A percentile compares a stretch with the other conserved stretches of the same genome.
These are phyloP conservation scores for Pythium brassicae DNA, from an alignment of 352 stramenopile genomes.

Conservation along the genomic window DNA sequence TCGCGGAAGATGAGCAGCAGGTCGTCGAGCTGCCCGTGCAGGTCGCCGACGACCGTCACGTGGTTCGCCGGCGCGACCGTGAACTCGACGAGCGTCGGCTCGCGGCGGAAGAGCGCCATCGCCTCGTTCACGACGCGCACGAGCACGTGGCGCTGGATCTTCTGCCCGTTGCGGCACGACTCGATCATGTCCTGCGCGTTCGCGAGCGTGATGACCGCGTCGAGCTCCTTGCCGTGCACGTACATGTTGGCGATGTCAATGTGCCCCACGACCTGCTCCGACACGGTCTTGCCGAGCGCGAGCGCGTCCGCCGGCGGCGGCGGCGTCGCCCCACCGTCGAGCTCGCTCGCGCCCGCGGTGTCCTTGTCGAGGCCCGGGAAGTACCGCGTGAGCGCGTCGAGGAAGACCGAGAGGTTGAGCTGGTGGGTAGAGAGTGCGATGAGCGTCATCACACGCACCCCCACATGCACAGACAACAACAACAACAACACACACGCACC, in stretches of 20 bases:
- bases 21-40: slow-evolving; percentile 85
- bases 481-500: slow-evolving; percentile 24
- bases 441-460: too few relatives aligned
- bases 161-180: slow-evolving; percentile 71
- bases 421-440: slow-evolving; percentile 8
- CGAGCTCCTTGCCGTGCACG: slow-evolving; percentile 50
- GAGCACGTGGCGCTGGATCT: slow-evolving; percentile 73
- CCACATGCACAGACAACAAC: too few relatives aligned
- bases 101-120: slow-evolving; percentile 40
- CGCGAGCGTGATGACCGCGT: slow-evolving; percentile 58
- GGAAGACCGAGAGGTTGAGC: slow-evolving; percentile 77
- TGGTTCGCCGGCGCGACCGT: slow-evolving; percentile 66
- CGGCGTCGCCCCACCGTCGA: too few relatives aligned
- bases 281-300: slow-evolving; percentile 39
- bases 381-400: slow-evolving; percentile 71
- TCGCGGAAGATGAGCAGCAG: slow-evolving; percentile 79
- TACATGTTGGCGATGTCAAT: slow-evolving; percentile 88
- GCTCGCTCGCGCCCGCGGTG: slow-evolving; percentile 11
- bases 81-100: slow-evolving; percentile 67
- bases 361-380: slow-evolving; percentile 63
- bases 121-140: slow-evolving; percentile 67
- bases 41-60: slow-evolving; percentile 76
- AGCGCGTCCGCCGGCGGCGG: slow-evolving; percentile 17
- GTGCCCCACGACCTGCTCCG: slow-evolving; percentile 53
- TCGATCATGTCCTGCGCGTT: slow-evolving; percentile 71